These are phyloP conservation scores for Fonsecaea nubica DNA, from an alignment of 2,329 filamentous ascomycete species.

Conservation along the genomic window DNA sequence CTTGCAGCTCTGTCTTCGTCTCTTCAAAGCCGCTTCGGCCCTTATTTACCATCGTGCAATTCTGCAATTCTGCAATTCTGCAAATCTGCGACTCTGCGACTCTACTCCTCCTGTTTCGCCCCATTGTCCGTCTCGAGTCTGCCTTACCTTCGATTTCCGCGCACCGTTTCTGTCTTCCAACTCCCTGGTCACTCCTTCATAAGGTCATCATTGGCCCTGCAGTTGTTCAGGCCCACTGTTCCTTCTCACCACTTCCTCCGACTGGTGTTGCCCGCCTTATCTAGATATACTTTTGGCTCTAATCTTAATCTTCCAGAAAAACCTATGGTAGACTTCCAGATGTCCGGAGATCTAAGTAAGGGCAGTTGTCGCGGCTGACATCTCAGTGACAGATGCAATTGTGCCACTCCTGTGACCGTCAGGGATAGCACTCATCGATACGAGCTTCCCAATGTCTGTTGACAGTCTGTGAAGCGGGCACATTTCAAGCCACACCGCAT, in stretches of 20 bases:
- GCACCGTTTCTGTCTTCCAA: not conserved
- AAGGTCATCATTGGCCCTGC: conserved; percentile 13
- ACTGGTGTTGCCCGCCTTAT: conserved; percentile 14
- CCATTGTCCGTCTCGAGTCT: conserved; percentile 18
- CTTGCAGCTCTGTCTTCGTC: conserved; percentile 1
- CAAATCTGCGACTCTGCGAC: not conserved
- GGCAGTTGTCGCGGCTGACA: conserved; percentile 12
- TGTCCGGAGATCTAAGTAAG: not conserved
- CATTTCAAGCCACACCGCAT: conserved; percentile 7
- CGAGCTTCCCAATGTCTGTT: not conserved
- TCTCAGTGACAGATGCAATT: conserved; percentile 14
- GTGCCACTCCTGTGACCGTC: conserved; percentile 3
- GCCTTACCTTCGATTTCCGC: conserved; percentile 12
- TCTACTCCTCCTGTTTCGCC: conserved; percentile 11
- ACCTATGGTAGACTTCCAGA: conserved; percentile 9
- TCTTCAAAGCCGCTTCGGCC: conserved; percentile 1
- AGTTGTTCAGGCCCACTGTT: conserved; percentile 7
- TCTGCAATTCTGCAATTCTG: conserved; percentile 7
- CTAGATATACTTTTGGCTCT: conserved; percentile 4
- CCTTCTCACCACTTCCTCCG: conserved; percentile 12
- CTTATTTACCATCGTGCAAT: conserved; percentile 10
- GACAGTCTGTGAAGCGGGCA: conserved; percentile 7
- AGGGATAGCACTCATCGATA: not conserved
- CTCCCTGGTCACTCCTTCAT: conserved; percentile 27
- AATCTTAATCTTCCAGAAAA: conserved; percentile 22